A percentile compares a stretch with the other conserved stretches of the same genome.
Conservation (phyloP, 2,329 filamentous ascomycete species). For the Clonostachys sp. region DNA sequence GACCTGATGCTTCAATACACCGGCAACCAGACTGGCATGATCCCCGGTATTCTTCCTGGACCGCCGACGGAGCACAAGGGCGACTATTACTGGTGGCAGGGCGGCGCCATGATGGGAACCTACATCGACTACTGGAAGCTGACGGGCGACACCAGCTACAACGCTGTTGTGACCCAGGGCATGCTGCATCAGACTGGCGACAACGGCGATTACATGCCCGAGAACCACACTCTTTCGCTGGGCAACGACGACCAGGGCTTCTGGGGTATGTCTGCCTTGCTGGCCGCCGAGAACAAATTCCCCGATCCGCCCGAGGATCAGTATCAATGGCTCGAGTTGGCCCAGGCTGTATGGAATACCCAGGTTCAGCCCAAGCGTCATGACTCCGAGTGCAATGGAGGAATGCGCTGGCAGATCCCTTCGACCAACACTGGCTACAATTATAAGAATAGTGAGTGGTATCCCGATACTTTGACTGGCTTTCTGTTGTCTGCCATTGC, state of each 20-base stretch:
- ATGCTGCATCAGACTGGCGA: conserved; percentile 50
- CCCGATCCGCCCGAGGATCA: conserved; percentile 53
- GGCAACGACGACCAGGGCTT: conserved; percentile 70
- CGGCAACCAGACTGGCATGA: conserved; percentile 55
- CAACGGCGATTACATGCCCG: conserved; percentile 53
- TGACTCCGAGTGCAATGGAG: conserved; percentile 62
- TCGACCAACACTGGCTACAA: conserved; percentile 61
- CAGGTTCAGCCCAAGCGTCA: conserved; percentile 55
- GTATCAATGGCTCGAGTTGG: conserved; percentile 68
- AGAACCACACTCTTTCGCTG: conserved; percentile 45
- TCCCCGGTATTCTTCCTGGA: conserved; percentile 51
- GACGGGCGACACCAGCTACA: conserved; percentile 58
- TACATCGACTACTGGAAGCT: conserved; percentile 63
- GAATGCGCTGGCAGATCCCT: conserved; percentile 76
- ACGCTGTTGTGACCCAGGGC: conserved; percentile 46
- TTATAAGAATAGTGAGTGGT: conserved; percentile 43
- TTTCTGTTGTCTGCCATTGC: too few species aligned
- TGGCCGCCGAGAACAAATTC: conserved; percentile 67
- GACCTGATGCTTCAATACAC: conserved; percentile 46
- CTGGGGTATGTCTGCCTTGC: conserved; percentile 71
- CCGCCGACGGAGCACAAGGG: conserved; percentile 25
- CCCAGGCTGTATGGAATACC: conserved; percentile 69
- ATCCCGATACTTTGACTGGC: conserved; percentile 4
- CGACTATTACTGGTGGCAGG: conserved; percentile 50
- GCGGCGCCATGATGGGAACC: conserved; percentile 53